Percentiles rank a stretch among this genome's conserved stretches.
These are phyloP conservation scores for Alternaria alternata DNA, from an alignment of 2,329 filamentous ascomycete genomes.

Conservation along the genomic window DNA sequence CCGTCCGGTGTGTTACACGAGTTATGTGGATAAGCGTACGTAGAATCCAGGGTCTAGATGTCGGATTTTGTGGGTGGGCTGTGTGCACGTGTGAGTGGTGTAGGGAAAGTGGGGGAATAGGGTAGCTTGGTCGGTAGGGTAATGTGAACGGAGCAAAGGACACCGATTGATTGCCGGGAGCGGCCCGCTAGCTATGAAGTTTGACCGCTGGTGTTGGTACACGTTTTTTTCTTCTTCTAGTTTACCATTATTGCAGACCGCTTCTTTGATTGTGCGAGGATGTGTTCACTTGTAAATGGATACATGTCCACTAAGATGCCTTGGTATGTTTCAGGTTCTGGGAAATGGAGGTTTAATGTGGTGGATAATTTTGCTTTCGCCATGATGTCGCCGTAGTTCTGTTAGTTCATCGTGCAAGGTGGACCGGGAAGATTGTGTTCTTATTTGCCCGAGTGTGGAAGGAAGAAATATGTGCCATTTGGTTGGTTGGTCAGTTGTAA, in stretches of 20 bases:
- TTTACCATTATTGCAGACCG: background rate
- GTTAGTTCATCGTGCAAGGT: background rate
- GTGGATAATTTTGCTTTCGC: background rate
- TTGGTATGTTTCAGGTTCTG: background rate
- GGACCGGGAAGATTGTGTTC: background rate
- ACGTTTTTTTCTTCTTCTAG: constrained; percentile 1
- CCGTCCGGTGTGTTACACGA: constrained; percentile 1
- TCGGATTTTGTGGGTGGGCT: background rate
- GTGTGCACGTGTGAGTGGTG: constrained; percentile 5
- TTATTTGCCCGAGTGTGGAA: background rate
- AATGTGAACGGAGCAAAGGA: constrained; percentile 3
- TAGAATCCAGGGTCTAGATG: background rate
- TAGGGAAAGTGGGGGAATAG: background rate
- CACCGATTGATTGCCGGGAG: constrained; percentile 8
- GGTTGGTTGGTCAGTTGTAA: background rate
- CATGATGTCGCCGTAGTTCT: background rate
- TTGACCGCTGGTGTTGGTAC: constrained; percentile 7
- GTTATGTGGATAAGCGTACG: background rate
- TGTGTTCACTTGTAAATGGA: background rate
- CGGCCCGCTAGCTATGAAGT: background rate
- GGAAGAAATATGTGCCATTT: background rate
- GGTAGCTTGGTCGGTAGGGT: background rate
- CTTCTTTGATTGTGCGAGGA: constrained; percentile 3
- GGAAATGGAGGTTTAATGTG: background rate
- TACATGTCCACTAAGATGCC: background rate